Percentiles rank a stretch among this genome's conserved stretches.
These are phyloP conservation scores for Mycosphaerella arachidis DNA, from an alignment of 2,329 filamentous ascomycete species.

Conservation along the genomic window DNA sequence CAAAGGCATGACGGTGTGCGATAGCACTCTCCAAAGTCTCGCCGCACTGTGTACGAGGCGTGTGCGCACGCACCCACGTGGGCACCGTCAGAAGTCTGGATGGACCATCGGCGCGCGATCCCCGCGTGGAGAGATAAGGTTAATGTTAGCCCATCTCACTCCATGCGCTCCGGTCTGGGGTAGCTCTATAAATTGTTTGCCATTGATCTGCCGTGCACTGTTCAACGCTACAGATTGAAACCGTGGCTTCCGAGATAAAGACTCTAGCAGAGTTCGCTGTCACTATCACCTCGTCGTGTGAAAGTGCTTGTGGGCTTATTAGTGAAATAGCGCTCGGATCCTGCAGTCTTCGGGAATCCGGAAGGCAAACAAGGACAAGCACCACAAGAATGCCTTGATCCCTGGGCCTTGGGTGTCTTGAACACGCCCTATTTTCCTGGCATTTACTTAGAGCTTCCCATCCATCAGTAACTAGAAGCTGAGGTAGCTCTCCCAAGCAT, in stretches of 20 bases:
- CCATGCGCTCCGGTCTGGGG: constrained; percentile 4
- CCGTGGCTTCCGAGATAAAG: constrained; percentile 4
- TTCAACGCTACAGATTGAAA: neutral
- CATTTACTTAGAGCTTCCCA: neutral
- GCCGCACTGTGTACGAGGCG: neutral
- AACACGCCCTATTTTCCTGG: neutral
- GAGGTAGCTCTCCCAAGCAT: neutral
- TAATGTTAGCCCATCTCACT: neutral
- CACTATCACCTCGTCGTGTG: constrained; percentile 8
- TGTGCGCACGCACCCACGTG: neutral
- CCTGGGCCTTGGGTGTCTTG: neutral
- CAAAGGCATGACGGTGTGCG: neutral
- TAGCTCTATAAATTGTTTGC: neutral
- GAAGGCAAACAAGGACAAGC: neutral
- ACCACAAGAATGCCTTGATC: neutral
- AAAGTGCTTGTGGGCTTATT: neutral
- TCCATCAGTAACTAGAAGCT: neutral
- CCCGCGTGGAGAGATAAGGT: neutral
- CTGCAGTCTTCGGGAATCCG: neutral
- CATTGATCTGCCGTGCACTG: neutral
- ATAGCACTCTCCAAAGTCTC: neutral
- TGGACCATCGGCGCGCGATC: neutral
- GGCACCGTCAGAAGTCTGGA: constrained; percentile 3
- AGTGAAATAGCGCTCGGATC: neutral
- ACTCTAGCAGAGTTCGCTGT: neutral